phyloP scores from a whole-genome alignment of 805 yeast genomes.

The Kodamaea kaohsiungensis region DNA sequence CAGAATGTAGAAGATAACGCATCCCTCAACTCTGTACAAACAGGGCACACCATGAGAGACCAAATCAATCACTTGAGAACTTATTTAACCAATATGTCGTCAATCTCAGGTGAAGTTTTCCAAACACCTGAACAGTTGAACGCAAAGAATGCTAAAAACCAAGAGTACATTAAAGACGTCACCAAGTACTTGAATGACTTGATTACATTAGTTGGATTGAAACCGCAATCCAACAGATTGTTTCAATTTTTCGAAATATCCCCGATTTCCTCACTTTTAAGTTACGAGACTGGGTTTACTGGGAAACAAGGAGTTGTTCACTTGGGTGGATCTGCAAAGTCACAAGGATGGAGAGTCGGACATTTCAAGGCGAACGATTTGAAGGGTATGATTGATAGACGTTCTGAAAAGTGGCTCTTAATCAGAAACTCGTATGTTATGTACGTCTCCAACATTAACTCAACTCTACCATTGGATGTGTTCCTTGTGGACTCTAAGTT shows the following conservation, averaged over 20 bases:
- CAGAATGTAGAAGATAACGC: slow-evolving; percentile 18
- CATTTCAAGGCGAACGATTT: slow-evolving; percentile 80
- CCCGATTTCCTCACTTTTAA: slow-evolving; percentile 78
- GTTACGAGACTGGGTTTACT: slow-evolving; percentile 75
- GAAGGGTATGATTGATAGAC: slow-evolving; percentile 85
- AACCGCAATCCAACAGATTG: slow-evolving; percentile 79
- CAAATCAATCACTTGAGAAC: slow-evolving; percentile 32
- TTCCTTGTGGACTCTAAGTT: slow-evolving; percentile 84
- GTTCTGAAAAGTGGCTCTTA: slow-evolving; percentile 89
- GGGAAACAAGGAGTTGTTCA: slow-evolving; percentile 90
- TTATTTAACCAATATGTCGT: slow-evolving; percentile 28
- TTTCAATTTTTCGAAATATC: slow-evolving; percentile 90
- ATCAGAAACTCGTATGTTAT: slow-evolving; percentile 81
- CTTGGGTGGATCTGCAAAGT: slow-evolving; percentile 76
- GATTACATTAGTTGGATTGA: slow-evolving; percentile 57
- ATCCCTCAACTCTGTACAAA: slow-evolving; percentile 15
- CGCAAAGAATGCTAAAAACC: slow-evolving; percentile 27
- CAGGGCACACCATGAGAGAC: slow-evolving; percentile 21
- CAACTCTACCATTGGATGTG: slow-evolving; percentile 88
- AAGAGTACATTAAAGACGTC: slow-evolving; percentile 46
- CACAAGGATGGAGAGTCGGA: slow-evolving; percentile 96
- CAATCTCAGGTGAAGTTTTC: slow-evolving; percentile 17
- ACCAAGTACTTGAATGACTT: slow-evolving; percentile 69
- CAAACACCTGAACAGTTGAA: slow-evolving; percentile 34
- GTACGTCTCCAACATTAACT: slow-evolving; percentile 81